phyloP scores from a whole-genome alignment of 1,139 yeast genomes.

The Zygoascus hellenicus region DNA sequence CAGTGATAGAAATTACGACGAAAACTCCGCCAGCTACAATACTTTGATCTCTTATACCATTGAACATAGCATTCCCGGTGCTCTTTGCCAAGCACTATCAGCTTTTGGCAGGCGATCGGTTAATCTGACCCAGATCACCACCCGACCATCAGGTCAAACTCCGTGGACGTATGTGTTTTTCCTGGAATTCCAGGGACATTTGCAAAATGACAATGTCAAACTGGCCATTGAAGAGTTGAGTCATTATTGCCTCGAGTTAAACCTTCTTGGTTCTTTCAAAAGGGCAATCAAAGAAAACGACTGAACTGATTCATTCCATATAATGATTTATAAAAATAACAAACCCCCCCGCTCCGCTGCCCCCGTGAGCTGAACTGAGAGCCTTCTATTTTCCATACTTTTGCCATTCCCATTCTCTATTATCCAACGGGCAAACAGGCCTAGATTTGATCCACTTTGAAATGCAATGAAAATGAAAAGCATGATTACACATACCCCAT shows the following conservation, averaged over 20 bases:
- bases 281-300: not conserved
- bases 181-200: conserved; percentile 50
- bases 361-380: no score
- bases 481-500: conserved; percentile 95
- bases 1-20: conserved; percentile 11
- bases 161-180: conserved; percentile 87
- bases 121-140: conserved; percentile 64
- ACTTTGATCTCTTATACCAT: conserved; percentile 64
- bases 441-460: conserved; percentile 96
- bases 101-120: conserved; percentile 53
- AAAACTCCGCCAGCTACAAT: conserved; percentile 26
- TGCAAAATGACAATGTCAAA: conserved; percentile 18
- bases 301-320: not conserved
- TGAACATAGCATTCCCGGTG: conserved; percentile 66
- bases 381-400: conserved; percentile 54
- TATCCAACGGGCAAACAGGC: conserved; percentile 95
- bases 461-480: conserved; percentile 93
- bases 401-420: conserved; percentile 83
- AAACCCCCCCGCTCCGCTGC: no score
- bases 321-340: not conserved
- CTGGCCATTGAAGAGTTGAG: conserved; percentile 19
- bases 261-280: conserved; percentile 21
- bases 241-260: conserved; percentile 17
- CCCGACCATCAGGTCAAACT: conserved; percentile 54
- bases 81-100: conserved; percentile 60